Percentiles rank a stretch among this genome's conserved stretches.
phyloP scores from a whole-genome alignment of 306 rosid genomes.

The Sindora glabra region DNA sequence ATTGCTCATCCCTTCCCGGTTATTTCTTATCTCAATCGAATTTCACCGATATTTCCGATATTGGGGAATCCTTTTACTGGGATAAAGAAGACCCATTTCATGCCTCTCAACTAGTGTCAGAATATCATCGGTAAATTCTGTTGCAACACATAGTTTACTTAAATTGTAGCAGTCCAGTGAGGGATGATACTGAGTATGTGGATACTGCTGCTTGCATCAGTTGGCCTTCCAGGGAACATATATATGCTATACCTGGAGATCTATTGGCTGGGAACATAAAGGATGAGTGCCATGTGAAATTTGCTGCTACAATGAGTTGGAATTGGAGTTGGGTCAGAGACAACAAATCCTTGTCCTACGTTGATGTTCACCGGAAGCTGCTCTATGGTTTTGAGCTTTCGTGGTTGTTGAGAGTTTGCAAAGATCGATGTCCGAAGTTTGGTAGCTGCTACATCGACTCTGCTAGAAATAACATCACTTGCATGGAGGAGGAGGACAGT shows the following conservation, averaged over 20 bases:
- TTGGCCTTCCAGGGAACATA: neutral
- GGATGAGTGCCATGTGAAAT: neutral
- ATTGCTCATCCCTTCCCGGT: constrained; percentile 13
- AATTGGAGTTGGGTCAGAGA: neutral
- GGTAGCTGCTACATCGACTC: too few relatives aligned
- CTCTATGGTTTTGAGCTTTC: constrained; percentile 2
- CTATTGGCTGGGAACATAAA: neutral
- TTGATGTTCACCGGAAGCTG: neutral
- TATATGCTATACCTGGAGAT: neutral
- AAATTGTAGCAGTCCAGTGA: constrained; percentile 2
- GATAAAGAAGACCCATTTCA: too few relatives aligned
- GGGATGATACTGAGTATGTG: neutral
- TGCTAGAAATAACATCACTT: too few relatives aligned
- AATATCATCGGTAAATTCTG: too few relatives aligned
- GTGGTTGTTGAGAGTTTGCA: neutral
- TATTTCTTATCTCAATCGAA: neutral
- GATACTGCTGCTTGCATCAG: neutral
- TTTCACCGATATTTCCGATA: neutral
- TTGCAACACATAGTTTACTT: neutral
- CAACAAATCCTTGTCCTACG: neutral
- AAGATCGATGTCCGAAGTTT: too few relatives aligned
- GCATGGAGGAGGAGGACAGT: too few relatives aligned
- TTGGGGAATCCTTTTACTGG: too few relatives aligned
- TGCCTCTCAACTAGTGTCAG: neutral
- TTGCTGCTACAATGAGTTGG: neutral